Evolutionary conservation across 495 filamentous ascomycete species (phyloP).

Genomic region (Hypoxylon trugodes): DNA sequence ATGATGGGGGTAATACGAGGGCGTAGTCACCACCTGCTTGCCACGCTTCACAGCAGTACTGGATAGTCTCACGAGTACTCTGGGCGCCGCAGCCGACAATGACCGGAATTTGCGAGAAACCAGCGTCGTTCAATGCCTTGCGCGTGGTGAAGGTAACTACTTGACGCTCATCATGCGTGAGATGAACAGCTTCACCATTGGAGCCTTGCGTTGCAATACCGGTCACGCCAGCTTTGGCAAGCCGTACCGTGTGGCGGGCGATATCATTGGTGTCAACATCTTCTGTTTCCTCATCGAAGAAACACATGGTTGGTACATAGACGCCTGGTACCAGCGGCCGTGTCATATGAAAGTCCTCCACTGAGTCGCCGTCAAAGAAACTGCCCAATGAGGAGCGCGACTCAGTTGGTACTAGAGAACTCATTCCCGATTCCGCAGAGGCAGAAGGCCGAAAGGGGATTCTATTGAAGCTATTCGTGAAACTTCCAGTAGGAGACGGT

Average conservation of each 20-base stretch:
- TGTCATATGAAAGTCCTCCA: constrained; percentile 54
- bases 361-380: constrained; percentile 53
- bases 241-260: constrained; percentile 78
- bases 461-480: constrained; percentile 54
- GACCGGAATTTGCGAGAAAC: constrained; percentile 77
- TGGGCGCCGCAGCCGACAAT: constrained; percentile 89
- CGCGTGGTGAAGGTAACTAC: constrained; percentile 81
- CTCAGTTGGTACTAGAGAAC: constrained; percentile 40
- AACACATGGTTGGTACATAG: constrained; percentile 87
- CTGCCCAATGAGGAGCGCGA: constrained; percentile 51
- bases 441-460: constrained; percentile 48
- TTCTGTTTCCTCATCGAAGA: constrained; percentile 82
- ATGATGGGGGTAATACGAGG: constrained; percentile 85
- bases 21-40: constrained; percentile 86
- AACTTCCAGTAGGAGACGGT: constrained; percentile 57
- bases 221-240: constrained; percentile 80
- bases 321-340: constrained; percentile 79
- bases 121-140: constrained; percentile 73
- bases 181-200: constrained; percentile 89
- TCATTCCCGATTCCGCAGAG: constrained; percentile 48
- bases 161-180: constrained; percentile 76
- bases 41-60: constrained; percentile 78
- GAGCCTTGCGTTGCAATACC: constrained; percentile 88
- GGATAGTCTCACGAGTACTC: constrained; percentile 86
- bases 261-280: constrained; percentile 76